A percentile compares a stretch with the other conserved stretches of the same genome.
phyloP scores from a whole-genome alignment of 208 protist species.

The Leishmania tarentolae region DNA sequence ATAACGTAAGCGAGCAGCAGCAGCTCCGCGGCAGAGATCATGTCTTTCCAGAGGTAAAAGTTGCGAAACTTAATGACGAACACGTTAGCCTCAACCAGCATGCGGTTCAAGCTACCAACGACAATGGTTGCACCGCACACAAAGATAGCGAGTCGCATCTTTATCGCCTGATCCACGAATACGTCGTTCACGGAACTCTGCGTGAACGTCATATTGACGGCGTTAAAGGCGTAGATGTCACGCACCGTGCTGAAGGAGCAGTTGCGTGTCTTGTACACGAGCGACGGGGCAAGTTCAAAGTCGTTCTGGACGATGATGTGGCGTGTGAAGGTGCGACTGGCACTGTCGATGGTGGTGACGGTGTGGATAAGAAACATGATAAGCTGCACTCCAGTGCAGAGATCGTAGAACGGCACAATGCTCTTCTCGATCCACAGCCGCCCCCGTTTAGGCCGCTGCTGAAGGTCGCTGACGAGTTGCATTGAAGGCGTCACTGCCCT shows the following conservation, averaged over 20 bases:
- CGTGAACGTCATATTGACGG: constrained; percentile 50
- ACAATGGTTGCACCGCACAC: constrained; percentile 46
- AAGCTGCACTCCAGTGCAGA: constrained; percentile 62
- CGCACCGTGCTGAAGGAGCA: constrained; percentile 50
- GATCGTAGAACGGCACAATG: constrained; percentile 58
- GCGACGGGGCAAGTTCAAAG: constrained; percentile 39
- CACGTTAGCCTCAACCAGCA: constrained; percentile 59
- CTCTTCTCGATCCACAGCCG: constrained; percentile 65
- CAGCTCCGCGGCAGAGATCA: constrained; percentile 71
- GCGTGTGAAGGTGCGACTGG: constrained; percentile 51
- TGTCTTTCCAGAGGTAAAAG: constrained; percentile 76
- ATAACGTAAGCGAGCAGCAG: constrained; percentile 56
- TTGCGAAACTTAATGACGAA: constrained; percentile 67
- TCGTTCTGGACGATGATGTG: constrained; percentile 44
- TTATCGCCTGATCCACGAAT: constrained; percentile 72
- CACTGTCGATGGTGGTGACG: constrained; percentile 40
- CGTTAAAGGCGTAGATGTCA: constrained; percentile 62
- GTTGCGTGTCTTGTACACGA: constrained; percentile 47
- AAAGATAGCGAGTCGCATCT: constrained; percentile 72
- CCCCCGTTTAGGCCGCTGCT: constrained; percentile 67
- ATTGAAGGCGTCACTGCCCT: constrained; percentile 26
- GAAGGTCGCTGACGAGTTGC: constrained; percentile 80
- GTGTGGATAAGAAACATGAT: constrained; percentile 59
- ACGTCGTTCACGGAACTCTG: constrained; percentile 46
- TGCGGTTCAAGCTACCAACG: constrained; percentile 59